These are phyloP conservation scores for Solanum chacoense DNA, from an alignment of 305 asterid species.

Conservation along the genomic window DNA sequence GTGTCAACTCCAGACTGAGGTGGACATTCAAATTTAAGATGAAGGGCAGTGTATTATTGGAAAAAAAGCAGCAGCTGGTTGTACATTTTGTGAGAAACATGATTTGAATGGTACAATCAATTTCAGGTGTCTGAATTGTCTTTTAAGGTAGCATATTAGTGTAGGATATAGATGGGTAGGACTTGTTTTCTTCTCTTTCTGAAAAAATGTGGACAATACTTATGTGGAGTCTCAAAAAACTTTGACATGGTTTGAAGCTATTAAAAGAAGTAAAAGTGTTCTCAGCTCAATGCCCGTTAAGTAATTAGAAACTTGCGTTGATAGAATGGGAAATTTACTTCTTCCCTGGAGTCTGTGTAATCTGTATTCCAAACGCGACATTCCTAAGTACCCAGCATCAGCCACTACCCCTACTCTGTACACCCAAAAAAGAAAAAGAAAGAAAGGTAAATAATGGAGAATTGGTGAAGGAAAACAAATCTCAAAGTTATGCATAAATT, in stretches of 20 bases:
- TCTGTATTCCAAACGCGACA: background rate
- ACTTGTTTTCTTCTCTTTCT: background rate
- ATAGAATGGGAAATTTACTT: background rate
- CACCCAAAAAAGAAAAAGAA: background rate
- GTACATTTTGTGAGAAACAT: background rate
- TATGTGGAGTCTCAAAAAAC: background rate
- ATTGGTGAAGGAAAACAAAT: background rate
- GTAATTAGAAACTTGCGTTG: background rate
- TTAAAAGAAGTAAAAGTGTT: background rate
- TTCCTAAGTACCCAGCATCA: background rate
- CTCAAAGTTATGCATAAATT: background rate
- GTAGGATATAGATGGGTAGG: background rate
- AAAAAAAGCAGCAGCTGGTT: background rate
- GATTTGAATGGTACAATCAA: background rate
- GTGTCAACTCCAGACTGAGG: background rate
- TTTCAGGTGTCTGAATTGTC: background rate
- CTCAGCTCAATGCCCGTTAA: background rate
- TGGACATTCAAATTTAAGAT: background rate
- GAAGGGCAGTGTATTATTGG: background rate
- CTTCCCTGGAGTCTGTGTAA: background rate
- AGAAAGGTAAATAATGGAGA: background rate
- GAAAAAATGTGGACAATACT: background rate
- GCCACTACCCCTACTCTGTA: background rate
- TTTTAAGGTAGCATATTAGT: background rate
- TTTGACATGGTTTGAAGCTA: background rate